Conservation (phyloP, 2,329 filamentous ascomycete species). For the Trichocomaceae sp. region DNA sequence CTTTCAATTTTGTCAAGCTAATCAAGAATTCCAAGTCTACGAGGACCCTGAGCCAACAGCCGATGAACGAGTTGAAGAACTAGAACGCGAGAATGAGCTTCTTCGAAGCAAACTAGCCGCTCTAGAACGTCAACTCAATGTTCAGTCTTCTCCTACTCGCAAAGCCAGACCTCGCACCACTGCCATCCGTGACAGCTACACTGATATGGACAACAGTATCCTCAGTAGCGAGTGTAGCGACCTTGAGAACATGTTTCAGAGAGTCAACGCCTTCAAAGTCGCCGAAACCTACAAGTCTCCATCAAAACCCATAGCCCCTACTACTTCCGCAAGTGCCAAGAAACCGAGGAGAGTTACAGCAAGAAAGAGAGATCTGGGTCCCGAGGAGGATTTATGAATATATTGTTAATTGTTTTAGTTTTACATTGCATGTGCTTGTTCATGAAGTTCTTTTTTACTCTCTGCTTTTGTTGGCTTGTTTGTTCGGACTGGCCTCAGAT, state of each 20-base stretch:
- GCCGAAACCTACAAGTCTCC: conserved; percentile 29
- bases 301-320: conserved; percentile 9
- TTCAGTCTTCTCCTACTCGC: conserved; percentile 60
- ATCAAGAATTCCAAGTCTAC: conserved; percentile 30
- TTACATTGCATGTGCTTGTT: background rate
- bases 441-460: background rate
- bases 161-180: conserved; percentile 27
- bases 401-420: background rate
- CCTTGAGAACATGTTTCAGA: conserved; percentile 33
- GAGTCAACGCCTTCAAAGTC: conserved; percentile 35
- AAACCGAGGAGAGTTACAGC: conserved; percentile 41
- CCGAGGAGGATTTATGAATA: conserved; percentile 32
- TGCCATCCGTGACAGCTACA: conserved; percentile 9
- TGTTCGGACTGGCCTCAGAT: background rate
- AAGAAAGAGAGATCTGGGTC: conserved; percentile 42
- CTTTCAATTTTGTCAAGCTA: background rate
- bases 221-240: conserved; percentile 32
- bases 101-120: conserved; percentile 59
- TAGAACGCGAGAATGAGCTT: conserved; percentile 65
- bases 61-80: conserved; percentile 56
- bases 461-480: background rate
- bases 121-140: conserved; percentile 59
- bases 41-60: conserved; percentile 44
- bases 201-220: conserved; percentile 24
- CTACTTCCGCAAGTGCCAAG: conserved; percentile 15